phyloP scores from a whole-genome alignment of 2,329 filamentous ascomycete genomes.

The Pseudogymnoascus sp. region DNA sequence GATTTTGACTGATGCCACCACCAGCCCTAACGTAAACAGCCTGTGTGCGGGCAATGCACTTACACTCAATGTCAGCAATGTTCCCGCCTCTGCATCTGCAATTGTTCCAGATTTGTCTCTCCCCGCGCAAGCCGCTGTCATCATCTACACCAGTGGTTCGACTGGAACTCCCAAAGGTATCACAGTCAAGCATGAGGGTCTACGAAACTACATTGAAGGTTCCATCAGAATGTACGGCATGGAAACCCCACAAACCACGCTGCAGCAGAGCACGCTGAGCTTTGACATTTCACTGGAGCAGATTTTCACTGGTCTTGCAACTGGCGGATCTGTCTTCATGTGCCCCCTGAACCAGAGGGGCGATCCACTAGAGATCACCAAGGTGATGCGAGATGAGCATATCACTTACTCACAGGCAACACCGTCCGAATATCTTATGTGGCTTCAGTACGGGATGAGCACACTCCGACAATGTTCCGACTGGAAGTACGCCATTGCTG shows the following conservation, averaged over 20 bases:
- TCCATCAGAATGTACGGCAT: conserved; percentile 10
- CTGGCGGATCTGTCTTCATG: conserved; percentile 16
- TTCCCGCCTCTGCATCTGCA: conserved; percentile 11
- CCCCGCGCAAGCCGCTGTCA: conserved; percentile 27
- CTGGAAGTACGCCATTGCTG: conserved; percentile 23
- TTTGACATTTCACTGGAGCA: conserved; percentile 19
- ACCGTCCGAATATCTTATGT: conserved; percentile 19
- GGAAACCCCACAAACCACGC: conserved; percentile 11
- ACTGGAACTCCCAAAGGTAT: conserved; percentile 35
- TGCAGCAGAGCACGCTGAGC: conserved; percentile 18
- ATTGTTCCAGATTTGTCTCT: conserved; percentile 14
- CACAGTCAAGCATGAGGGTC: conserved; percentile 21
- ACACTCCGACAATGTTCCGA: background rate
- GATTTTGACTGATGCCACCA: conserved; percentile 25
- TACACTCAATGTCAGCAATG: conserved; percentile 10
- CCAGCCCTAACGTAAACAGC: conserved; percentile 10
- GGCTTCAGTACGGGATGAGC: conserved; percentile 11
- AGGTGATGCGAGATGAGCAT: conserved; percentile 14
- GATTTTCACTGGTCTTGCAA: conserved; percentile 15
- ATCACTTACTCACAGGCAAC: conserved; percentile 19
- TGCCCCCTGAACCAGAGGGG: conserved; percentile 10
- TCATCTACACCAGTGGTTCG: conserved; percentile 19
- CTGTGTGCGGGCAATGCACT: background rate
- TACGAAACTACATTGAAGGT: conserved; percentile 22
- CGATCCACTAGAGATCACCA: conserved; percentile 16